Evolutionary conservation across 805 yeast species (phyloP), one percentile per base, ranked within the genome.

Genomic region (Yarrowia sp.): DNA sequence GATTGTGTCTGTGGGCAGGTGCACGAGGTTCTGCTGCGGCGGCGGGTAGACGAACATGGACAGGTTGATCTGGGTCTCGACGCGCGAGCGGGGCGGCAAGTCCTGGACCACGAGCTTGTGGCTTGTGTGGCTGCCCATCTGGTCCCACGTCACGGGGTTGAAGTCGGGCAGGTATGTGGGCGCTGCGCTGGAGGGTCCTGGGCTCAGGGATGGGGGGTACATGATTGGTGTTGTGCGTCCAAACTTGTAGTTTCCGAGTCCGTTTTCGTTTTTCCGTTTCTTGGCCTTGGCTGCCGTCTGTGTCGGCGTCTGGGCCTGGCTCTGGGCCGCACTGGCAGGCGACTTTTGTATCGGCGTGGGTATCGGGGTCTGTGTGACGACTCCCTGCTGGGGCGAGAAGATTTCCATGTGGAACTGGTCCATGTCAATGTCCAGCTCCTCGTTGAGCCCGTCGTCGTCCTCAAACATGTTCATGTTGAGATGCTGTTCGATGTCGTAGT

Each of bases 21-120:
- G 95, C 35, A 95, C 76, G 59, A 90, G 76, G 59, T 82, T 80
- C 70, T 90, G 88, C 5, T 84, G 81, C 0, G 96, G 96, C 0
- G 93, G 84, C 0, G 97, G 96, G 32, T 85, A 81, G 48, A 93
- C 78, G 9, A 81, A 74, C 21, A 93, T 76, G 48, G 82, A 81
- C 46, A 96, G 78, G 74, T 91, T 92, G 73, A 95, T 90, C 77
- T 95, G 99, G 16, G 98, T 93, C 76, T 93, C 99, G 7, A 93
- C 99, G 68, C 99, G 83, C 12, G 97, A 90, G 69, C 85, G 86
- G 5, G 83, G 77, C 1, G 98, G 98, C 49, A 93, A 79, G 61
- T 86, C 88, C 30, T 63, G 65, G 0, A 69, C 61, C 49, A 32
- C 36, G 16, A 70, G 58, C 17, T 62, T 44, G 52, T 70, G 63